Evolutionary conservation across 257 asterid genomes (phyloP).

Genomic region (Hygrophila difformis): DNA sequence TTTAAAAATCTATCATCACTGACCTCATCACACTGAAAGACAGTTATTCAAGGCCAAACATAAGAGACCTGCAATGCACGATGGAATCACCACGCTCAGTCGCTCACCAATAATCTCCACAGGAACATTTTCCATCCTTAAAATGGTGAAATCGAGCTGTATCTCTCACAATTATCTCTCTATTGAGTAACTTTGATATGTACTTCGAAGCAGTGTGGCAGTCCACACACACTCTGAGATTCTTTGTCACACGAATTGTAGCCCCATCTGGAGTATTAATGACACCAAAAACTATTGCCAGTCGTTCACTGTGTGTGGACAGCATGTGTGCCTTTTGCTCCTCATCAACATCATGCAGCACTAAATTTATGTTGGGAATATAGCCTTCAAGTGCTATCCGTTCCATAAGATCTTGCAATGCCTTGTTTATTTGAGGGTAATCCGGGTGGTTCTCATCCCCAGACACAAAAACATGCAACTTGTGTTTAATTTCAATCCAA

Average conservation of each 20-base stretch:
- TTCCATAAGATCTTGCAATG: conserved; percentile 39
- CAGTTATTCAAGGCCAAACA: too few species aligned
- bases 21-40: too few species aligned
- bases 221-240: conserved; percentile 59
- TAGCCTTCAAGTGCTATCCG: conserved; percentile 46
- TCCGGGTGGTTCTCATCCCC: conserved; percentile 67
- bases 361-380: conserved; percentile 39
- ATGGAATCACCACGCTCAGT: too few species aligned
- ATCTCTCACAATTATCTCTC: conserved; percentile 59
- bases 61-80: too few species aligned
- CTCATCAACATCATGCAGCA: conserved; percentile 57
- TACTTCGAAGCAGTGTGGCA: conserved; percentile 55
- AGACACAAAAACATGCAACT: conserved; percentile 57
- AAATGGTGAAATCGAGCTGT: conserved; percentile 49
- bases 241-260: conserved; percentile 49
- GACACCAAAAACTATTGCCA: conserved; percentile 52
- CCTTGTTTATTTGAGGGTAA: conserved; percentile 32
- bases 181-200: conserved; percentile 40
- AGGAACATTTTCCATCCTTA: conserved; percentile 50
- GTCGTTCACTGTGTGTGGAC: conserved; percentile 45
- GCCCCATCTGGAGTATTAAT: conserved; percentile 49
- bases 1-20: too few species aligned
- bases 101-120: conserved; percentile 67
- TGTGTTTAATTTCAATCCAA: conserved; percentile 69
- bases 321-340: conserved; percentile 39